phyloP scores from a whole-genome alignment of 306 rosid species.

The Quercus cerris region DNA sequence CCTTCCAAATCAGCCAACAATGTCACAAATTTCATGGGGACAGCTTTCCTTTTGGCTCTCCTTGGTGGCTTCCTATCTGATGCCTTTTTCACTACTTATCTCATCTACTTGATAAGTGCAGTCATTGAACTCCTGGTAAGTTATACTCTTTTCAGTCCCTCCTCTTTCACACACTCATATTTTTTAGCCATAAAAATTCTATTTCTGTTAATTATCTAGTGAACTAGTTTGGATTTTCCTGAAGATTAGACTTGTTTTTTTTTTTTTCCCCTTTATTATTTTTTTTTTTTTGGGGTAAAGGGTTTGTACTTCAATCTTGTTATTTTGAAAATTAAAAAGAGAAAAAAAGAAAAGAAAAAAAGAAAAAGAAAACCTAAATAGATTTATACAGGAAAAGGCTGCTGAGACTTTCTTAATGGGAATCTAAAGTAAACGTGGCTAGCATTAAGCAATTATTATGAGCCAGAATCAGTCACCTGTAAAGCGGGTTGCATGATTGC shows the following conservation, averaged over 20 bases:
- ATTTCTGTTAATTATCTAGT: neutral
- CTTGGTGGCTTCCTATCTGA: slow-evolving; percentile 94
- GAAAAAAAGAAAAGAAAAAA: neutral
- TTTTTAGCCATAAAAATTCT: neutral
- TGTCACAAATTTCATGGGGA: slow-evolving; percentile 97
- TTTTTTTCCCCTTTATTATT: neutral
- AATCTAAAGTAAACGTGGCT: slow-evolving; percentile 29
- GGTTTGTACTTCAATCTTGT: neutral
- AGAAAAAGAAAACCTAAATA: neutral
- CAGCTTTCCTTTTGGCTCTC: slow-evolving; percentile 89
- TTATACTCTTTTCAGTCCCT: slow-evolving; percentile 1
- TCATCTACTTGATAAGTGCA: slow-evolving; percentile 80
- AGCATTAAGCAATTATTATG: slow-evolving; percentile 19
- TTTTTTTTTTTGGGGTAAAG: neutral
- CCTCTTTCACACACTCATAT: neutral
- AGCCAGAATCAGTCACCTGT: slow-evolving; percentile 19
- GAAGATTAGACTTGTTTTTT: neutral
- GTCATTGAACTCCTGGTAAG: slow-evolving; percentile 73
- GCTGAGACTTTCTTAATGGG: slow-evolving; percentile 13
- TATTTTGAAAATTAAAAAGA: neutral
- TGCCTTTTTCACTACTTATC: slow-evolving; percentile 78
- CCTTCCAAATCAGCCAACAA: slow-evolving; percentile 80
- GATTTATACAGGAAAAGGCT: neutral
- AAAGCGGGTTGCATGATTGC: slow-evolving; percentile 17
- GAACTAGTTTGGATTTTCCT: neutral